phyloP scores from a whole-genome alignment of 2,329 filamentous ascomycete species.

The Diaporthe sp. region DNA sequence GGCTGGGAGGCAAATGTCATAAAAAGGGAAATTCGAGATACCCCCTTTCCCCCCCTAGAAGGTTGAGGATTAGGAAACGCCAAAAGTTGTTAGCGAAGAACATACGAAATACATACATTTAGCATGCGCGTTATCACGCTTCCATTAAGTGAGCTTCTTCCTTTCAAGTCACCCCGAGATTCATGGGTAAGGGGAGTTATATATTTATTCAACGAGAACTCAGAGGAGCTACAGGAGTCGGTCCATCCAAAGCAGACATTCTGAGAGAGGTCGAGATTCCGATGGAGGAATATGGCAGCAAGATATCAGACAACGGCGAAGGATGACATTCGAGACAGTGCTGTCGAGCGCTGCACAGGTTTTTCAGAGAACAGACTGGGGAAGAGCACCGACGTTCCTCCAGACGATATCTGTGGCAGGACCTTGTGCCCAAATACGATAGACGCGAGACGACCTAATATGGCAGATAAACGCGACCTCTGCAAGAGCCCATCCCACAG shows the following conservation, averaged over 20 bases:
- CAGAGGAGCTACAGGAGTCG: background rate
- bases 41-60: constrained; percentile 30
- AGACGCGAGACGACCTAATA: background rate
- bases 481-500: background rate
- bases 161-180: background rate
- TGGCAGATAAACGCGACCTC: too few species aligned
- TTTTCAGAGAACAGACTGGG: background rate
- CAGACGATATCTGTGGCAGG: too few species aligned
- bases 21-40: constrained; percentile 34
- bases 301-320: background rate
- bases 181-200: too few species aligned
- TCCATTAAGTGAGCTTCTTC: background rate
- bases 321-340: too few species aligned
- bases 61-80: constrained; percentile 38
- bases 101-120: constrained; percentile 10
- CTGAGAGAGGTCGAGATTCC: background rate
- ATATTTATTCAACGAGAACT: too few species aligned
- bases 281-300: background rate
- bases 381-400: too few species aligned
- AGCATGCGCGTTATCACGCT: background rate
- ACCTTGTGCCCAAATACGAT: background rate
- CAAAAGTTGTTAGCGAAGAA: constrained; percentile 3
- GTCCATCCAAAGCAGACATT: background rate
- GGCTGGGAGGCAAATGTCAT: constrained; percentile 13
- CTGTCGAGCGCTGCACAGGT: background rate